Evolutionary conservation across 192 early-diverging fungal genomes (phyloP).

Genomic region (Coemansia sp.): DNA sequence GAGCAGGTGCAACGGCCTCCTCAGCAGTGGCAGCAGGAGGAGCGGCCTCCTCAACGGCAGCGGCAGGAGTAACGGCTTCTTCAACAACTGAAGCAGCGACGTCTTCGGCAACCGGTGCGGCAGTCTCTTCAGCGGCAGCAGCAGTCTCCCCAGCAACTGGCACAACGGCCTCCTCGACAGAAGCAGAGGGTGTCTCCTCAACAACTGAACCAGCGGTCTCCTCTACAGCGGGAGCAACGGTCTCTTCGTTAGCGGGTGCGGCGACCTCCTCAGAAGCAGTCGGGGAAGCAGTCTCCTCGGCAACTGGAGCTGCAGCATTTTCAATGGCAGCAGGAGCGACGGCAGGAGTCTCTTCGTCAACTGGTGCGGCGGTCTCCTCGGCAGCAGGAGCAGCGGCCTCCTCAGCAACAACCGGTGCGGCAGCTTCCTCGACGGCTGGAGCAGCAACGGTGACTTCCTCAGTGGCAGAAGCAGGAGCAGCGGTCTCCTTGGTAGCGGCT

Average conservation of each 20-base stretch:
- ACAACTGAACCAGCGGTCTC: conserved; percentile 8
- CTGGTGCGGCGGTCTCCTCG: background rate
- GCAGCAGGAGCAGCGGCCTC: background rate
- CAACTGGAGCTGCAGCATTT: background rate
- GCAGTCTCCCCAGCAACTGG: conserved; percentile 2
- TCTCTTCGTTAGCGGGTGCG: background rate
- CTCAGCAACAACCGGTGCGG: background rate
- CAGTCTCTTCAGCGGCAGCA: background rate
- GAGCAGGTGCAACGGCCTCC: conserved; percentile 5
- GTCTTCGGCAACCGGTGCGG: background rate
- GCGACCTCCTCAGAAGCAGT: conserved; percentile 1
- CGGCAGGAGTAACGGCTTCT: conserved; percentile 6
- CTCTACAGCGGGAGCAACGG: background rate
- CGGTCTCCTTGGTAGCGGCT: background rate
- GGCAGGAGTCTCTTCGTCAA: background rate
- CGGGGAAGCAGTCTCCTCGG: conserved; percentile 3
- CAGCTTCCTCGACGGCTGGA: background rate
- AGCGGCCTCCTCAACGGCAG: conserved; percentile 1
- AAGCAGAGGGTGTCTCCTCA: background rate
- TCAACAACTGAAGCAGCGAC: background rate
- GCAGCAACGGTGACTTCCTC: conserved; percentile 6
- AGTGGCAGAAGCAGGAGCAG: background rate
- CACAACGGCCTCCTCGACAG: background rate
- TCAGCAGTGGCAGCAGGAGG: conserved; percentile 5
- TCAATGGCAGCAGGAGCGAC: background rate